Evolutionary conservation across 495 filamentous ascomycete species (phyloP), one percentile per base, ranked within the genome.

Genomic region (Aspergillus ellipticus): DNA sequence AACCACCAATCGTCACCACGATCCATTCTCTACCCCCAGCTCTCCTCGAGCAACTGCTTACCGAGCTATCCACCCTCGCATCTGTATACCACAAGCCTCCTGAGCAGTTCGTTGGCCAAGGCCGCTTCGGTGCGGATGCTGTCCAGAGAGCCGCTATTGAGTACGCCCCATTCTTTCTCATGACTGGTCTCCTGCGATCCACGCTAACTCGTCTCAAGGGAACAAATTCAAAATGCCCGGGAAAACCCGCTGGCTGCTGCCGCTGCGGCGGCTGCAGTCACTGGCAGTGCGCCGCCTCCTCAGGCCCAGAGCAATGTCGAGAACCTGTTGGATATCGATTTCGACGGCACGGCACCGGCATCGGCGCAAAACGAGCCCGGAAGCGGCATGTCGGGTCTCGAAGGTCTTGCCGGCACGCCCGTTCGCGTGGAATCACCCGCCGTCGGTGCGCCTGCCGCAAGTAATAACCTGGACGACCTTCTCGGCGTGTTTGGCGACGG

Each of bases 21-120:
- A 95, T 96, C 68, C 87, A 85, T 59, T 90, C 89, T 49, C 82
- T 97, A 17, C 92, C 95, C 2, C 82, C 88, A 17, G 71, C 82
- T 8, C 81, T 97, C 6, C 85, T 98, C 16, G 92, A 97, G 28
- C 84, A 90, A 61, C 84, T 98, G 4, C 83, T 97, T 11, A 79
- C 78, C 5, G 92, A 97, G 70, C 83, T 98, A 13, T 96, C 92
- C n/a, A 96, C 95, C 11, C 83, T 98, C 19, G 91, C 94, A 2
- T 97, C 93, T 11, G 94, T 98, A n/a, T 98, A 98, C 74, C 94
- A 97, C 80, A 97, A 96, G 74, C 92, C 92, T 15, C 90, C 94
- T 35, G 90, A 94, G 75, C 91, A 91, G 5, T 97, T 98, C 75
- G 86, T 97, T 53, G 95, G 94, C 61, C 89, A 96, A 66, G 94